Evolutionary conservation across 192 early-diverging fungal genomes (phyloP).

Genomic region (Rhizoclosmatium sp.): DNA sequence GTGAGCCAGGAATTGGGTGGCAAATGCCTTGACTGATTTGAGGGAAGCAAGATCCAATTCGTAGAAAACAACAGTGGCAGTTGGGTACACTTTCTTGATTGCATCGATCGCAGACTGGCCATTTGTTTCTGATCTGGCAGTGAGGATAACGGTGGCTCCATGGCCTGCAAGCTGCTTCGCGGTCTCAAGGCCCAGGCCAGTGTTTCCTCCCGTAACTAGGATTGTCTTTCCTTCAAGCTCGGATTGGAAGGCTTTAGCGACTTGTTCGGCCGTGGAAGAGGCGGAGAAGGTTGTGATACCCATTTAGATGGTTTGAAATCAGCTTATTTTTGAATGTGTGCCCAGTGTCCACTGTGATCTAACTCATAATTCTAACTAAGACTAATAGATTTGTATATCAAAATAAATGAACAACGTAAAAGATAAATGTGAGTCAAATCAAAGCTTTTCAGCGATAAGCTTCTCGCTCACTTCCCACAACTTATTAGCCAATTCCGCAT

Average conservation of each 20-base stretch:
- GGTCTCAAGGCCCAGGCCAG: slow-evolving; percentile 27
- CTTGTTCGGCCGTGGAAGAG: slow-evolving; percentile 23
- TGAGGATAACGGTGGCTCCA: slow-evolving; percentile 32
- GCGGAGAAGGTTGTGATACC: too few relatives aligned
- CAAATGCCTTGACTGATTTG: slow-evolving; percentile 47
- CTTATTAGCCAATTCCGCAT: slow-evolving; percentile 10
- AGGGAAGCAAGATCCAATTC: slow-evolving; percentile 46
- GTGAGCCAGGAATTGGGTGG: slow-evolving; percentile 32
- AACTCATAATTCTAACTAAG: too few relatives aligned
- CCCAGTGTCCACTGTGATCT: too few relatives aligned
- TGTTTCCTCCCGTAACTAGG: slow-evolving; percentile 41
- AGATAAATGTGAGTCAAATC: too few relatives aligned
- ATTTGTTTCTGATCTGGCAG: slow-evolving; percentile 15
- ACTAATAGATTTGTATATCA: too few relatives aligned
- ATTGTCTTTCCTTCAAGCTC: slow-evolving; percentile 30
- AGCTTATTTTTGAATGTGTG: too few relatives aligned
- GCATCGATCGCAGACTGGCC: slow-evolving; percentile 34
- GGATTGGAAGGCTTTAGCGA: background rate
- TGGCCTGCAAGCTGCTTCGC: slow-evolving; percentile 12
- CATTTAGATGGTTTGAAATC: too few relatives aligned
- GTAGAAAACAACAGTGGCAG: slow-evolving; percentile 29
- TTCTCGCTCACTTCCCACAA: slow-evolving; percentile 24
- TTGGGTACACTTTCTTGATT: slow-evolving; percentile 10
- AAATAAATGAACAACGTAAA: too few relatives aligned
- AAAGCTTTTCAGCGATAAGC: slow-evolving; percentile 10